Evolutionary conservation across 2,329 filamentous ascomycete genomes (phyloP), one percentile per base, ranked within the genome.

Genomic region (Trichoderma oligosporum): DNA sequence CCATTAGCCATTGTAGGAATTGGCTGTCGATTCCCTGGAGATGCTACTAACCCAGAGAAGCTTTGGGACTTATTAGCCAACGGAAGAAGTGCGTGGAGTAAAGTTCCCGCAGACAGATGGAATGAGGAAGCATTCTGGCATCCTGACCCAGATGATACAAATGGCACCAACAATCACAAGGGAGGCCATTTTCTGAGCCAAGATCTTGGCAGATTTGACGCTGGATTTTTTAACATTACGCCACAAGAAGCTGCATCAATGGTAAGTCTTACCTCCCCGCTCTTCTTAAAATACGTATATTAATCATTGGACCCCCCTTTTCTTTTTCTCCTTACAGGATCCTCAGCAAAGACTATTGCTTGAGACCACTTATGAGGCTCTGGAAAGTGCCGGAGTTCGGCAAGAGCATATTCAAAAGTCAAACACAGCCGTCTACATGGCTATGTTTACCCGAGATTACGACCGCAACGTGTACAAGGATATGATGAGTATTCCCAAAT

Each of bases 271-370:
- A 4, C 16, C 31, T 7, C 7, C 31, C 7, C 7, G 31, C 31
- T 54, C 35, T 4, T n/a, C n/a, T n/a, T n/a, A n/a, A n/a, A n/a
- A n/a, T n/a, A n/a, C n/a, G n/a, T n/a, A n/a, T n/a, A n/a, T n/a
- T n/a, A n/a, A n/a, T n/a, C n/a, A n/a, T n/a, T n/a, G n/a, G n/a
- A n/a, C n/a, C n/a, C n/a, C 12, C 31, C 12, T 35, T 11, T 14
- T 35, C 2, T 35, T 11, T 14, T 14, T 11, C n/a, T 35, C 12
- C 31, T 11, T 35, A 11, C 31, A 35, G 31, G 78, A 82, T 42
- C 78, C 78, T 1, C 78, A 81, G 59, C 77, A 80, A 58, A 71
- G 78, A 0, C 66, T 80, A n/a, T 68, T 79, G 22, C 70, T 81
- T 2, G 78, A 82, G 64, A 76, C 74, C 58, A 74, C 76, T 1